Evolutionary conservation across 208 protist species (phyloP), one percentile per base, ranked within the genome.

Genomic region (Phytomonas sp.): DNA sequence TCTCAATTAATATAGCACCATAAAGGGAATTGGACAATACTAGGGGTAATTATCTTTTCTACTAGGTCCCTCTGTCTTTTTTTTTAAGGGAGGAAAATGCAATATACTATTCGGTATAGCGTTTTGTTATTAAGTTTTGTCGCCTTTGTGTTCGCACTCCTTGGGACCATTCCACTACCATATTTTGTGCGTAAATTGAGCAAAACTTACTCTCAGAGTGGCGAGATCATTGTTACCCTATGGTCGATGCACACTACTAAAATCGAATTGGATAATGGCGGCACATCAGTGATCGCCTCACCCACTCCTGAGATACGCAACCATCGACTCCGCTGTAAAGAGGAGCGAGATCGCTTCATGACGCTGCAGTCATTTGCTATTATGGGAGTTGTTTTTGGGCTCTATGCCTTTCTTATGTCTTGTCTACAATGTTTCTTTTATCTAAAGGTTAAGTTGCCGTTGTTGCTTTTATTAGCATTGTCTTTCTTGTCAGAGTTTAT

Each of bases 401-500:
- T 83, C 60, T 85, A 77, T 62, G 76, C 75, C 9, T 40, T 87
- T 8, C 75, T 85, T 40, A 62, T 79, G 43, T 74, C 73, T 1
- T 79, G 67, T 40, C 30, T 88, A 33, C 64, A 82, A 71, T 78
- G 75, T 60, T 82, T 75, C 70, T 81, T 62, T 65, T 66, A 74
- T 23, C 72, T 81, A 29, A 85, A 85, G 74, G 73, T 81, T 60
- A 82, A 83, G 68, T 80, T 85, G 53, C 71, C 71, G 29, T 67
- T 84, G 60, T 78, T 88, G n/a, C 31, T 86, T 13, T 88, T 88
- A 53, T 28, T 75, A 40, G 32, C 71, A n/a, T 67, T 87, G 7
- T 77, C 75, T 40, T 71, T 73, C 26, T 23, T 84, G 8, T 78
- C 63, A 30, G 79, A 82, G 67, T 36, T 83, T 17, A n/a, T 70